These are phyloP conservation scores for Sporothrix curviconia DNA, from an alignment of 2,329 filamentous ascomycete species.

Conservation along the genomic window DNA sequence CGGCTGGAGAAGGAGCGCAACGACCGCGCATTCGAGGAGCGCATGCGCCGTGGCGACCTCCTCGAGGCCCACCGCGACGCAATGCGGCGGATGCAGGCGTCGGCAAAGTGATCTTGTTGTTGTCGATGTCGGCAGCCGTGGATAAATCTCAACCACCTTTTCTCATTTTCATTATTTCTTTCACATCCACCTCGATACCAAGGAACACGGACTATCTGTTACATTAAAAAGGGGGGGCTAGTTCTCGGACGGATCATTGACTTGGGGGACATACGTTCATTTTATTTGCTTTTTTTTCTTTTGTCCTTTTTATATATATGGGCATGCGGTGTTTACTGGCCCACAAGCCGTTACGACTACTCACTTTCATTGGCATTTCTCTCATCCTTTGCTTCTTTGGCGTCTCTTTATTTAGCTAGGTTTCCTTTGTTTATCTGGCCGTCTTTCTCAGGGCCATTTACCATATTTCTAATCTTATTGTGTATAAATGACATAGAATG, in stretches of 20 bases:
- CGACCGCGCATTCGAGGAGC: slow-evolving; percentile 61
- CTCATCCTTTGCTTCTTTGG: too few relatives aligned
- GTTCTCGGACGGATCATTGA: not conserved
- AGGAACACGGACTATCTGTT: not conserved
- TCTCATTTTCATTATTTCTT: not conserved
- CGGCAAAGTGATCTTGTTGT: slow-evolving; percentile 1
- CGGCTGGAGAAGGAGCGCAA: slow-evolving; percentile 50
- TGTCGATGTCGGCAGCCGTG: not conserved
- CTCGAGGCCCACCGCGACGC: slow-evolving; percentile 71
- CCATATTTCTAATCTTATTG: not conserved
- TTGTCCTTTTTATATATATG: not conserved
- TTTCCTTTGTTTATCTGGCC: not conserved
- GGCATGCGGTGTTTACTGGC: not conserved
- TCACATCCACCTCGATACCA: not conserved
- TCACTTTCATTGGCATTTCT: not conserved
- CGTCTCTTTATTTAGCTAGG: too few relatives aligned
- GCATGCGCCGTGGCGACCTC: slow-evolving; percentile 70
- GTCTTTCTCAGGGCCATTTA: not conserved
- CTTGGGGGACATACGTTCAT: not conserved
- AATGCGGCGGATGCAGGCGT: slow-evolving; percentile 68
- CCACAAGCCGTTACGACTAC: not conserved
- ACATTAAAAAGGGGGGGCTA: not conserved
- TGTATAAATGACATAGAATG: not conserved
- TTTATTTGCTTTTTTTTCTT: not conserved
- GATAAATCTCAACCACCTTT: not conserved